A percentile compares a stretch with the other conserved stretches of the same genome.
phyloP scores from a whole-genome alignment of 371 early-diverging fungal species.

The Mortierella sp. region DNA sequence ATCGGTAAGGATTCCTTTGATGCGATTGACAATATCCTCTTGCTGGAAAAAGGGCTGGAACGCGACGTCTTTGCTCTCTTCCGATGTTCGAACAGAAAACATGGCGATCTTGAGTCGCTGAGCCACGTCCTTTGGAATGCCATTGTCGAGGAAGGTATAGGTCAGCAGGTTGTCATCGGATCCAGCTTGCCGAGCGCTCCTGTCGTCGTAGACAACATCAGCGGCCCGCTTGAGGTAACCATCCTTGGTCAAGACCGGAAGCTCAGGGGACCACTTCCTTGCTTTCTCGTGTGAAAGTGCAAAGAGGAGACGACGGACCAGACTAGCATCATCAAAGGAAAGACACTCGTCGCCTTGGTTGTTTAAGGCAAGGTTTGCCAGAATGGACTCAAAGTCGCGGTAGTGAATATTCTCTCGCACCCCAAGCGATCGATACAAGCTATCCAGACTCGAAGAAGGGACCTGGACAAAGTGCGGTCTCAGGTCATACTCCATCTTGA shows the following conservation, averaged over 20 bases:
- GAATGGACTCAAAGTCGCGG: conserved; percentile 10
- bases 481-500: conserved; percentile 10
- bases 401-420: conserved; percentile 11
- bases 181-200: neutral
- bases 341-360: neutral
- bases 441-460: neutral
- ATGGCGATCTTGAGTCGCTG: conserved; percentile 20
- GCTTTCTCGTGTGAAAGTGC: neutral
- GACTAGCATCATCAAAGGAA: neutral
- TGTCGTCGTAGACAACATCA: conserved; percentile 36
- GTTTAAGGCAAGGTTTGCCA: neutral
- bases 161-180: neutral
- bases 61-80: conserved; percentile 18
- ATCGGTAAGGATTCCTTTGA: conserved; percentile 39
- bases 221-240: conserved; percentile 1
- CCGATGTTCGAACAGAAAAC: conserved; percentile 25
- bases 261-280: neutral
- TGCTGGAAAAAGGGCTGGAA: conserved; percentile 36
- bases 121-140: conserved; percentile 8
- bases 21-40: conserved; percentile 30
- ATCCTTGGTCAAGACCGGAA: conserved; percentile 18
- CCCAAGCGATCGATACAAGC: conserved; percentile 28
- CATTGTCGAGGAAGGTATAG: conserved; percentile 3
- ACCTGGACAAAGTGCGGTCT: conserved; percentile 23
- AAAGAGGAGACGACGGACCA: conserved; percentile 16